These are phyloP conservation scores for Phialemonium atrogriseum DNA, from an alignment of 2,329 filamentous ascomycete genomes.

Conservation along the genomic window DNA sequence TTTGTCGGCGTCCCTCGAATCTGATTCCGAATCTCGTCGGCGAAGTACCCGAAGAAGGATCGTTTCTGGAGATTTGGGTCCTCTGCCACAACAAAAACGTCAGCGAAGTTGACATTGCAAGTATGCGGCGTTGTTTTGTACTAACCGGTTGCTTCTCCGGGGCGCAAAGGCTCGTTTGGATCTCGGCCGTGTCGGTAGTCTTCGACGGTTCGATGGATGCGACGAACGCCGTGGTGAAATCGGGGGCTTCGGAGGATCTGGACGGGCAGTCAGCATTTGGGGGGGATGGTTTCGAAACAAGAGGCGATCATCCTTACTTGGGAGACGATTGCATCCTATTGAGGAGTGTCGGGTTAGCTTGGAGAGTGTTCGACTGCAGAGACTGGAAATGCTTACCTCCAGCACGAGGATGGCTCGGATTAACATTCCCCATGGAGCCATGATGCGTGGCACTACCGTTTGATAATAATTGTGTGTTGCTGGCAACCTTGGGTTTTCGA, in stretches of 20 bases:
- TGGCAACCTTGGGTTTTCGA: too few species aligned
- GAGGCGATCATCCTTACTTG: conserved; percentile 4
- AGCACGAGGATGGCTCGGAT: too few species aligned
- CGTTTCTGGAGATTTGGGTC: conserved; percentile 20
- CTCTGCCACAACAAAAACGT: conserved; percentile 13
- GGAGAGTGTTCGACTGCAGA: too few species aligned
- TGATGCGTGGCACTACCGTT: too few species aligned
- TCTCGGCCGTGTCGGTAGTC: conserved; percentile 40
- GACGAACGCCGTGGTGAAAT: conserved; percentile 43
- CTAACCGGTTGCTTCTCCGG: conserved; percentile 43
- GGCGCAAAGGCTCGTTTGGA: conserved; percentile 40
- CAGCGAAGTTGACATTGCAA: too few species aligned
- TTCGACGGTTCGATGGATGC: conserved; percentile 42
- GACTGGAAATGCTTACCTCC: too few species aligned
- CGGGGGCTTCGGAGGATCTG: conserved; percentile 42
- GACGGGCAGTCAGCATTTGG: conserved; percentile 3
- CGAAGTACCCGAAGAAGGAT: conserved; percentile 37
- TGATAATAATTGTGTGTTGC: too few species aligned
- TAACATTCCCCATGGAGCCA: too few species aligned
- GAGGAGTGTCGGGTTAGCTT: too few species aligned
- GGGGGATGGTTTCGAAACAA: conserved; percentile 5
- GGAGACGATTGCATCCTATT: too few species aligned
- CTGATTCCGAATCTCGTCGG: conserved; percentile 44
- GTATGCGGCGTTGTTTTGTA: too few species aligned
- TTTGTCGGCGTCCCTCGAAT: conserved; percentile 35